Base-by-base conservation (phyloP, 805 yeast genomes). In the Teunomyces aglyptinius region DNA sequence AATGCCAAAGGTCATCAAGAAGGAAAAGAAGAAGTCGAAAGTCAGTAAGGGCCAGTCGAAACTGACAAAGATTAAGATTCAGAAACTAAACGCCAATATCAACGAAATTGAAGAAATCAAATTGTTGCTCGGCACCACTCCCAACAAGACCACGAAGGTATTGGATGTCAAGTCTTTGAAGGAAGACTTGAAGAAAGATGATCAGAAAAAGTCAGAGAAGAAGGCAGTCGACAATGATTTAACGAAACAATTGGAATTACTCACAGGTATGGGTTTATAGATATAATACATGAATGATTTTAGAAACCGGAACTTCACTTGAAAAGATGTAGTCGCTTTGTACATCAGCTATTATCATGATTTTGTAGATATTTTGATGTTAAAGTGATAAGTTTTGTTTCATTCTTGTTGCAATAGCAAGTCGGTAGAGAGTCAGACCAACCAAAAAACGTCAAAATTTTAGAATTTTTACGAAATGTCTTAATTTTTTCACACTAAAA, bases 171-270 rank as follows among this genome's bases (percentile, higher is more conserved):
- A 65, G 38, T 48, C 53, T 13, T 54, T 72, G 44, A 61, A 67
- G 39, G 59, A 64, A n/a, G 80, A 73, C 45, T 66, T 71, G 49
- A 53, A 59, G 45, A 55, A 59, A 39, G 81, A 78, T 49, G 60
- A 60, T 33, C 58, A 65, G 43, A 60, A 53, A 6, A 55, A 58
- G 40, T 58, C 56, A 22, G 49, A 55, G 39, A 60, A 64, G 26
- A 64, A 66, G 51, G 49, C 60, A 48, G 66, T 70, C 4, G 73
- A 74, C n/a, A 55, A 58, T 33, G 81, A 76, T 43, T 51, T 79
- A 28, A 62, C 68, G 13, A 59, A 60, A 40, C 83, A 79, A 57
- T 52, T 79, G 49, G 81, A 78, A 47, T 49, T 77, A 53, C 64
- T 79, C 16, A 70, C 75, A 15, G 80, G 72, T 4, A 68, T 78